Evolutionary conservation across 2,329 filamentous ascomycete genomes (phyloP).

Genomic region (Albifimbria verrucaria): DNA sequence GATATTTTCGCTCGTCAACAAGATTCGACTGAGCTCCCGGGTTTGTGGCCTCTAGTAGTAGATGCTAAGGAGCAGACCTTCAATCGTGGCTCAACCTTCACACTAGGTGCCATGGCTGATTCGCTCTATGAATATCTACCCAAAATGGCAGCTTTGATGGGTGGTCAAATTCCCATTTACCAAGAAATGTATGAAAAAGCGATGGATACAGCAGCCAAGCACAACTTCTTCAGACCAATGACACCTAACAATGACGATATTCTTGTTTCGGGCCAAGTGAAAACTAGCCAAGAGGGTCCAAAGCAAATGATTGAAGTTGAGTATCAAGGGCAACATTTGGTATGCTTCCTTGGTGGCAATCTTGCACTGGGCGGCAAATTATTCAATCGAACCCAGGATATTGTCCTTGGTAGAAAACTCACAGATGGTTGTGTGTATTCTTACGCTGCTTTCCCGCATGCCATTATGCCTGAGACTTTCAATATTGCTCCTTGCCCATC

Average conservation of each 20-base stretch:
- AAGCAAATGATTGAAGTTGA: constrained; percentile 42
- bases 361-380: constrained; percentile 60
- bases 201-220: constrained; percentile 55
- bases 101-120: constrained; percentile 50
- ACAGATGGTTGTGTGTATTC: constrained; percentile 55
- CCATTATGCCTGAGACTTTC: constrained; percentile 54
- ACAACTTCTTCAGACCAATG: constrained; percentile 70
- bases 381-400: constrained; percentile 42
- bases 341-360: constrained; percentile 65
- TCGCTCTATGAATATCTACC: constrained; percentile 59
- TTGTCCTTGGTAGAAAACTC: constrained; percentile 44
- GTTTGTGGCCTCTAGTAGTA: constrained; percentile 68
- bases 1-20: constrained; percentile 64
- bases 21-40: constrained; percentile 64
- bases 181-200: constrained; percentile 59
- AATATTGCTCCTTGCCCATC: constrained; percentile 34
- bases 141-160: constrained; percentile 63
- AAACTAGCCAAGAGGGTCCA: constrained; percentile 34
- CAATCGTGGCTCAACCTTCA: constrained; percentile 35
- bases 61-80: constrained; percentile 52
- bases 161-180: constrained; percentile 58
- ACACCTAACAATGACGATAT: constrained; percentile 59
- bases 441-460: constrained; percentile 48
- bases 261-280: constrained; percentile 51
- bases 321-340: constrained; percentile 48